Base-by-base conservation (phyloP, 495 filamentous ascomycete genomes). In the Echria macrotheca region DNA sequence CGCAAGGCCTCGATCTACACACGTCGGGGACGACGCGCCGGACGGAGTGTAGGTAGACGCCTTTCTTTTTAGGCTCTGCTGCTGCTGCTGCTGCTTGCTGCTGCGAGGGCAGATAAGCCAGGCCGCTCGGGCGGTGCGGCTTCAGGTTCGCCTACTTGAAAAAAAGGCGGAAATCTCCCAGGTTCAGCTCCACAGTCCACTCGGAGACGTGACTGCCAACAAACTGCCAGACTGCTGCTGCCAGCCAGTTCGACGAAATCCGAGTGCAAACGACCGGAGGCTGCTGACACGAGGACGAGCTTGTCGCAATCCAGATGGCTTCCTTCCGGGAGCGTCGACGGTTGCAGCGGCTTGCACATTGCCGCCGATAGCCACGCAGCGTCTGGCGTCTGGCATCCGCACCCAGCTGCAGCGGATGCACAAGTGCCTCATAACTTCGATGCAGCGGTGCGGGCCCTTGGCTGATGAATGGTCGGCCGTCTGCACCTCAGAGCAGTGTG, bases 401-500 rank as follows among this genome's bases (percentile, higher is more conserved):
- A 12, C 18, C 37, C 37, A n/a, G 15, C 15, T 14, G 26, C 15
- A 24, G 19, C 50, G 44, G 39, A 50, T 51, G 55, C 54, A 56
- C 44, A 52, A 54, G 50, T 53, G 44, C 53, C 49, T 55, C 49
- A 55, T 37, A 52, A 50, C 44, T 52, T 43, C 46, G 50, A 55
- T 59, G 64, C 61, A 59, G 32, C 25, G 42, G 50, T 40, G 28
- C 42, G 28, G 15, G 25, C 29, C 41, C 35, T 33, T 47, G 44
- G 49, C 53, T 49, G 58, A 53, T 62, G 63, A 61, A 56, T 62
- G 60, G 58, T 44, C 49, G 51, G 29, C 48, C 49, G 53, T 45
- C 46, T 60, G 65, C 65, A 59, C 47, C 50, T 48, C 49, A 46
- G 44, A 46, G 36, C 43, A 54, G 52, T 55, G 33, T 66, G 65